Evolutionary conservation across 2,329 filamentous ascomycete genomes (phyloP).

Genomic region (Rutstroemia sp.): DNA sequence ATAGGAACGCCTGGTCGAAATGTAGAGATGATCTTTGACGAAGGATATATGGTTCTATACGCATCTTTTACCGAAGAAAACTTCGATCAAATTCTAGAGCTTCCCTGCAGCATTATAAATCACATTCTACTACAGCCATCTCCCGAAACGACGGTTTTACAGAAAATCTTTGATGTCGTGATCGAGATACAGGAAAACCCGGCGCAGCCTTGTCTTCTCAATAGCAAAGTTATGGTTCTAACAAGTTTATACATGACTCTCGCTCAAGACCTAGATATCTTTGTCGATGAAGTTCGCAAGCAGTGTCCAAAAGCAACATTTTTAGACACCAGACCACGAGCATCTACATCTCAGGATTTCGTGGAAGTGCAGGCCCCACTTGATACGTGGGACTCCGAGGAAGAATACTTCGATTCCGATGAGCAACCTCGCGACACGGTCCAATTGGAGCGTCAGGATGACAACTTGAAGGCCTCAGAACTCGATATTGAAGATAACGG

Average conservation of each 20-base stretch:
- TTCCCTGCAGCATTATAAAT: background rate
- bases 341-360: background rate
- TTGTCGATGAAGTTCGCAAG: background rate
- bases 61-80: constrained; percentile 1
- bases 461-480: too few species aligned
- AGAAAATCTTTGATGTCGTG: background rate
- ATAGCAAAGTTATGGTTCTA: background rate
- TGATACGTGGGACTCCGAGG: background rate
- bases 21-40: constrained; percentile 1
- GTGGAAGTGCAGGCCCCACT: too few species aligned
- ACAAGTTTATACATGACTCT: background rate
- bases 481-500: too few species aligned
- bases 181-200: background rate
- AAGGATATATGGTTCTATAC: constrained; percentile 3
- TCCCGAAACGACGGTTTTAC: background rate
- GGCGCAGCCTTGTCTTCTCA: background rate
- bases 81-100: constrained; percentile 11
- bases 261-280: background rate
- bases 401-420: too few species aligned
- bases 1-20: constrained; percentile 1
- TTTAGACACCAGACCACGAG: background rate
- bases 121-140: background rate
- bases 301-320: background rate
- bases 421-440: too few species aligned
- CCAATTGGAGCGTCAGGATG: too few species aligned